These are phyloP conservation scores for Carpinus viminea DNA, from an alignment of 306 rosid genomes.

Conservation along the genomic window DNA sequence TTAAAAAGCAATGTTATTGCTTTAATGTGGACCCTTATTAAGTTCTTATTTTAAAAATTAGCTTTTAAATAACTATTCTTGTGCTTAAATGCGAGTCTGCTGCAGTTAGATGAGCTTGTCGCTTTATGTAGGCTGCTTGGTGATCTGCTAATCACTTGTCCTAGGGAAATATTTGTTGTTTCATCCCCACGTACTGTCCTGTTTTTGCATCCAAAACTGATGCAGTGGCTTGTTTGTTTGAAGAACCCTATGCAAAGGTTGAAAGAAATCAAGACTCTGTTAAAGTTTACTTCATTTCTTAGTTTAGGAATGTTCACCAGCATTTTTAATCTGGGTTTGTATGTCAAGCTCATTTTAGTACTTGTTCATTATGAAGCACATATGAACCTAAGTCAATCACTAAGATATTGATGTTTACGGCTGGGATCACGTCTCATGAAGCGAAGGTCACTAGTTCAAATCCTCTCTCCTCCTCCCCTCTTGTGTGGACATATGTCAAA, in stretches of 20 bases:
- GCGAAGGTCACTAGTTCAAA: no score
- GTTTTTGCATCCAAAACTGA: neutral
- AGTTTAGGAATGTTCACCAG: slow-evolving; percentile 9
- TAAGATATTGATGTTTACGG: no score
- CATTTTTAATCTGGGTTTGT: slow-evolving; percentile 13
- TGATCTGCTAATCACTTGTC: slow-evolving; percentile 9
- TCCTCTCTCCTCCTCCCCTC: no score
- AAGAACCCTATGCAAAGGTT: neutral
- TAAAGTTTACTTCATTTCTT: slow-evolving; percentile 10
- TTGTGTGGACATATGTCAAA: no score
- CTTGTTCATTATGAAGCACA: slow-evolving; percentile 14
- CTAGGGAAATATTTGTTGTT: neutral
- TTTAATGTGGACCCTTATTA: neutral
- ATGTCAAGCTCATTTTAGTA: slow-evolving; percentile 11
- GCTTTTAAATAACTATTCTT: no score
- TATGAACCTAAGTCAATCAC: slow-evolving; percentile 4
- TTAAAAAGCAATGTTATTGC: neutral
- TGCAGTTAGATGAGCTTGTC: neutral
- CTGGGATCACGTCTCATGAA: no score
- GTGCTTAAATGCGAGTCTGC: neutral
- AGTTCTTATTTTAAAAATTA: neutral
- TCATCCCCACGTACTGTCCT: neutral
- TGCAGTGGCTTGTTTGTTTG: slow-evolving; percentile 7
- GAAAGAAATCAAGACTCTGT: slow-evolving; percentile 10
- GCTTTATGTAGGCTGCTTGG: neutral